A percentile compares a stretch with the other conserved stretches of the same genome.
Evolutionary conservation across 2,329 filamentous ascomycete species (phyloP).

Genomic region (Orbilia quercus): DNA sequence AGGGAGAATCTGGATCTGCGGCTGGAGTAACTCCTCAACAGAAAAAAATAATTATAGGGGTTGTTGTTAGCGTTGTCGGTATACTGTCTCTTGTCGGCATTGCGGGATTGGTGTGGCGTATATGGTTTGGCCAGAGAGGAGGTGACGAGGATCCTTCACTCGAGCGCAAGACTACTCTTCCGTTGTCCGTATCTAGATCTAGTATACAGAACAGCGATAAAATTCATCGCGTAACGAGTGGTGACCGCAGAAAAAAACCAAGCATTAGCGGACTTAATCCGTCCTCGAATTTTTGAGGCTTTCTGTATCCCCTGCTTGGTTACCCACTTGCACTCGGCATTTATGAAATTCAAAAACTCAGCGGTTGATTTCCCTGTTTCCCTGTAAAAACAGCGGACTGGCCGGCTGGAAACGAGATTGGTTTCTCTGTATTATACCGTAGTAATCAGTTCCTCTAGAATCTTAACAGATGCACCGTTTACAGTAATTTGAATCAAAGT

Average conservation of each 20-base stretch:
- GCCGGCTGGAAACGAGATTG: too few relatives aligned
- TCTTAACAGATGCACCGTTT: too few relatives aligned
- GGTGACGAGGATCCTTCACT: conserved; percentile 23
- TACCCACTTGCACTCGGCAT: too few relatives aligned
- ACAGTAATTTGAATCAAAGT: too few relatives aligned
- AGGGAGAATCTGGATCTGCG: conserved; percentile 34
- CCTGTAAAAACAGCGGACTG: too few relatives aligned
- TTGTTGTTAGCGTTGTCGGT: conserved; percentile 50
- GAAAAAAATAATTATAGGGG: conserved; percentile 54
- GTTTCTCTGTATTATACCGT: too few relatives aligned
- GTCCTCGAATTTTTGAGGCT: conserved; percentile 45
- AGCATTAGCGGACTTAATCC: conserved; percentile 27
- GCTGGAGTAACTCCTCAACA: conserved; percentile 50
- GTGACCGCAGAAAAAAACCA: conserved; percentile 37
- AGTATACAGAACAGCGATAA: conserved; percentile 35
- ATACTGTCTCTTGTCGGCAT: conserved; percentile 44
- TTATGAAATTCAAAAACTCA: too few relatives aligned
- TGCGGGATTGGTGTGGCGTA: conserved; percentile 49
- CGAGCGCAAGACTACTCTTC: conserved; percentile 14
- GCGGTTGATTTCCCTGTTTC: background rate
- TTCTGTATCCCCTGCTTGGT: background rate
- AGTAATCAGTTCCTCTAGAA: too few relatives aligned
- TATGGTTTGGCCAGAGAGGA: conserved; percentile 47
- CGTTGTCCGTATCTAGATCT: conserved; percentile 15
- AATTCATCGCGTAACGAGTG: background rate